A percentile compares a stretch with the other conserved stretches of the same genome.
Evolutionary conservation across 768 basidiomycete species (phyloP).

Genomic region (Leccinum subtestaceum): DNA sequence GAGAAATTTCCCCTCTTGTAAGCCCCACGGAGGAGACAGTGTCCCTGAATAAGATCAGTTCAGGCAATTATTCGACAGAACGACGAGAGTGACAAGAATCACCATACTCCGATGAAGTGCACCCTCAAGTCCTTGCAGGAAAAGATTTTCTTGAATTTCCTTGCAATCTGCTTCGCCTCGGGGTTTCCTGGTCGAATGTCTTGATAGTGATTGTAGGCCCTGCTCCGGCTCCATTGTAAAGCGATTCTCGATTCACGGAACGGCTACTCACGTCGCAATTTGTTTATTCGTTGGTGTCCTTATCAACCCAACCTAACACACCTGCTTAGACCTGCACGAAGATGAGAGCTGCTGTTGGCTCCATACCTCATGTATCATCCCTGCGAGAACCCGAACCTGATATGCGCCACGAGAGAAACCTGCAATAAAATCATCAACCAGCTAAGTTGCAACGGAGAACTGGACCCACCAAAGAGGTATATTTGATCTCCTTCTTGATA

Average conservation of each 20-base stretch:
- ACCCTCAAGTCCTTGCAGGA: not conserved
- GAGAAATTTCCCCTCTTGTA: not conserved
- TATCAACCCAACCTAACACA: not conserved
- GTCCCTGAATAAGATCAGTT: not conserved
- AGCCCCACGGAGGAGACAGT: not conserved
- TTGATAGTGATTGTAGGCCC: not conserved
- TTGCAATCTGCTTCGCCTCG: not conserved
- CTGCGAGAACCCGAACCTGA: not conserved
- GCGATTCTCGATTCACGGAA: not conserved
- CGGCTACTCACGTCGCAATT: not conserved
- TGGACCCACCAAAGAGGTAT: not conserved
- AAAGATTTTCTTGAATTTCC: not conserved
- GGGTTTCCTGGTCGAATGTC: not conserved
- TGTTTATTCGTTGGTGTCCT: not conserved
- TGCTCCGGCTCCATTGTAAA: not conserved
- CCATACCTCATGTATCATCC: not conserved
- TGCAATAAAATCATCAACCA: not conserved
- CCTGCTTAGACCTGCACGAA: not conserved
- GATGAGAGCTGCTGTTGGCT: not conserved
- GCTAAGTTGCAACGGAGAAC: not conserved
- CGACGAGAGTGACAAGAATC: not conserved
- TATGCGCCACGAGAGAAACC: not conserved
- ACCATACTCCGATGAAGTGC: not conserved
- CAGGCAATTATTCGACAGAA: not conserved
- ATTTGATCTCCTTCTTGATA: not conserved